These are phyloP conservation scores for Bretschneidera sinensis DNA, from an alignment of 345 rosid species.

Conservation along the genomic window DNA sequence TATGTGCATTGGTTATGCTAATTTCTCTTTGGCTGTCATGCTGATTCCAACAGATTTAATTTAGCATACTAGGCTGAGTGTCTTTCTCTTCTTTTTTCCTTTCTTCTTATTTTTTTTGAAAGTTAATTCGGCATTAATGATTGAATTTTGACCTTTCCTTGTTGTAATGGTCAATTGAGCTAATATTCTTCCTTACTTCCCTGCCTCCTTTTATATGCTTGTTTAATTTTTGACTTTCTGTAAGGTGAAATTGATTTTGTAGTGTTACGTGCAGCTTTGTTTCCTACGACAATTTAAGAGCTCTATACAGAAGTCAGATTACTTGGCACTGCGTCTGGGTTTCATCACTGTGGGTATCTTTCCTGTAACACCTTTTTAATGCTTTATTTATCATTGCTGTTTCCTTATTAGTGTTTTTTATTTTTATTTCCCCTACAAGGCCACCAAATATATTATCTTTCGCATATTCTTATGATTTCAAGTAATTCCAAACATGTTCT, in stretches of 20 bases:
- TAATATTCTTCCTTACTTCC: neutral
- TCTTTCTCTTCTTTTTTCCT: too few species aligned
- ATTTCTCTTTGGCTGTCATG: too few species aligned
- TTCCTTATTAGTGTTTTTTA: neutral
- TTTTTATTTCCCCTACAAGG: neutral
- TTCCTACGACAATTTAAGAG: constrained; percentile 77
- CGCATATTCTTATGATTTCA: too few species aligned
- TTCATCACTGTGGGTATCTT: constrained; percentile 69
- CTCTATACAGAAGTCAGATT: constrained; percentile 75
- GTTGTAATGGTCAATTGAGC: neutral
- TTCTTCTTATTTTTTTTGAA: too few species aligned
- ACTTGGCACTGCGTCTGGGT: constrained; percentile 79
- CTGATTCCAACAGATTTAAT: too few species aligned
- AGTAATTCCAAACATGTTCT: too few species aligned
- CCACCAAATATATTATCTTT: neutral
- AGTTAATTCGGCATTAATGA: neutral
- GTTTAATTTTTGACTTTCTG: neutral
- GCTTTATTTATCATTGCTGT: constrained; percentile 1
- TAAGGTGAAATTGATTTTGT: constrained; percentile 1
- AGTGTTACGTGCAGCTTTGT: constrained; percentile 59
- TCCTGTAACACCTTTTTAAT: neutral
- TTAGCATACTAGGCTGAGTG: too few species aligned
- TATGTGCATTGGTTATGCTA: too few species aligned
- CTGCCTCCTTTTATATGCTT: neutral
- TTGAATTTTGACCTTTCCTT: neutral